These are phyloP conservation scores for Penicillium corylophilum DNA, from an alignment of 2,329 filamentous ascomycete species.

Conservation along the genomic window DNA sequence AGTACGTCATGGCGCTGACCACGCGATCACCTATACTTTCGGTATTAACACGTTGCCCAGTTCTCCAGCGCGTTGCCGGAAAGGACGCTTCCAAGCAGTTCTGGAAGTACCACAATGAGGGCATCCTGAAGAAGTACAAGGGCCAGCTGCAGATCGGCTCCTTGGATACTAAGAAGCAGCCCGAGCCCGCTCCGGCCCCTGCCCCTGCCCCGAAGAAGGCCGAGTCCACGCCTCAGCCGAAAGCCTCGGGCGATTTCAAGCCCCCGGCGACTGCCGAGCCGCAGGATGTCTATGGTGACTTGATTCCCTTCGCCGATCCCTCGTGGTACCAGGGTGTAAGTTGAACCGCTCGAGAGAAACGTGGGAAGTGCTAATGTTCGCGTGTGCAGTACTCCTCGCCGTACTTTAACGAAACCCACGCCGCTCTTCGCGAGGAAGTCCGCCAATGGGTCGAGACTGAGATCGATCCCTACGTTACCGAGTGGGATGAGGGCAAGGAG, in stretches of 20 bases:
- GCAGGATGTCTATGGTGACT: constrained; percentile 78
- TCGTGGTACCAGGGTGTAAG: constrained; percentile 91
- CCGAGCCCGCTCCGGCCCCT: constrained; percentile 39
- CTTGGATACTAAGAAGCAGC: constrained; percentile 77
- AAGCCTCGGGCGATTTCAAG: constrained; percentile 43
- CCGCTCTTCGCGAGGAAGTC: constrained; percentile 83
- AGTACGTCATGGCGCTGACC: constrained; percentile 48
- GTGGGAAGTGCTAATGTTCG: background rate
- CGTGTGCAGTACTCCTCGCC: constrained; percentile 80
- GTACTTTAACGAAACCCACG: constrained; percentile 94
- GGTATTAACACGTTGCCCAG: constrained; percentile 39
- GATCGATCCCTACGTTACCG: constrained; percentile 85
- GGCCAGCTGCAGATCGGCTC: constrained; percentile 64
- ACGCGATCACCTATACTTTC: background rate
- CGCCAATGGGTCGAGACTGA: constrained; percentile 88
- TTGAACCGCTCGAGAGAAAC: constrained; percentile 16
- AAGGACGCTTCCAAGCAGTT: constrained; percentile 69
- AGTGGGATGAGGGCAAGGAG: constrained; percentile 95
- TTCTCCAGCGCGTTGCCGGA: constrained; percentile 63
- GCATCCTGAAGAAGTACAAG: constrained; percentile 63
- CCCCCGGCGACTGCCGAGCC: constrained; percentile 63
- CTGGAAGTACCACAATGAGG: constrained; percentile 64
- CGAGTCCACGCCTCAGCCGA: constrained; percentile 54
- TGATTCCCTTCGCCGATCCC: constrained; percentile 90
- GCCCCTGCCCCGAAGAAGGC: constrained; percentile 48